Conservation (phyloP, 2,329 filamentous ascomycete genomes). For the Didymella segeticola region DNA sequence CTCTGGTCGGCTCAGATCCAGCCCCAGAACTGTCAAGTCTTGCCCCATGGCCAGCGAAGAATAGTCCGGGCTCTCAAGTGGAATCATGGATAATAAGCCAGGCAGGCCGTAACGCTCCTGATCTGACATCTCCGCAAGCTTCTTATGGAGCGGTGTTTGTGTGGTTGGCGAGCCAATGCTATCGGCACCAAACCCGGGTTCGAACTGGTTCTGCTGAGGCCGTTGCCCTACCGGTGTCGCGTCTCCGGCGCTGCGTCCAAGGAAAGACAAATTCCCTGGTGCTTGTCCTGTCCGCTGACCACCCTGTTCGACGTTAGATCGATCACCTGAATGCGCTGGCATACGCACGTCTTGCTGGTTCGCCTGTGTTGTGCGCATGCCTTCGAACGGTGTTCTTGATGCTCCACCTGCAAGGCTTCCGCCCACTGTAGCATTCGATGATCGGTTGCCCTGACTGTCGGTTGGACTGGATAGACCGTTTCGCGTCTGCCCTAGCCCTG, state of each 20-base stretch:
- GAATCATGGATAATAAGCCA: constrained; percentile 65
- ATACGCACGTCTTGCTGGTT: constrained; percentile 47
- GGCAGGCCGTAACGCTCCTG: constrained; percentile 66
- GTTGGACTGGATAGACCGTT: constrained; percentile 52
- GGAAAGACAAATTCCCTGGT: constrained; percentile 38
- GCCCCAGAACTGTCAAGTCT: constrained; percentile 67
- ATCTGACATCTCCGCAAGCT: constrained; percentile 64
- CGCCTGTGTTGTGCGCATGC: constrained; percentile 33
- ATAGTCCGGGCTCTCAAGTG: constrained; percentile 59
- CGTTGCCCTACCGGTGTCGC: constrained; percentile 36
- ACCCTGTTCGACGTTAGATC: constrained; percentile 25
- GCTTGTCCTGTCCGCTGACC: constrained; percentile 36
- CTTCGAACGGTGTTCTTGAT: constrained; percentile 43
- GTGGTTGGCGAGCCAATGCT: constrained; percentile 41
- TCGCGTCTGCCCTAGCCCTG: constrained; percentile 52
- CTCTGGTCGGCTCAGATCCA: constrained; percentile 69
- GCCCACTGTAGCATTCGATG: constrained; percentile 39
- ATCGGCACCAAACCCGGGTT: constrained; percentile 41
- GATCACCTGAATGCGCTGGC: too few species aligned
- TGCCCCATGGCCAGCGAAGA: constrained; percentile 65
- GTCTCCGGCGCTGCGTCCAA: constrained; percentile 32
- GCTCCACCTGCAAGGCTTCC: constrained; percentile 39
- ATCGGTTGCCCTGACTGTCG: constrained; percentile 46
- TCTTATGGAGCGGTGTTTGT: constrained; percentile 50
- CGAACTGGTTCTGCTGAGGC: constrained; percentile 40